Percentiles rank a stretch among this genome's conserved stretches.
phyloP scores from a whole-genome alignment of 139 green algal species.

The Tetraselmis striata region DNA sequence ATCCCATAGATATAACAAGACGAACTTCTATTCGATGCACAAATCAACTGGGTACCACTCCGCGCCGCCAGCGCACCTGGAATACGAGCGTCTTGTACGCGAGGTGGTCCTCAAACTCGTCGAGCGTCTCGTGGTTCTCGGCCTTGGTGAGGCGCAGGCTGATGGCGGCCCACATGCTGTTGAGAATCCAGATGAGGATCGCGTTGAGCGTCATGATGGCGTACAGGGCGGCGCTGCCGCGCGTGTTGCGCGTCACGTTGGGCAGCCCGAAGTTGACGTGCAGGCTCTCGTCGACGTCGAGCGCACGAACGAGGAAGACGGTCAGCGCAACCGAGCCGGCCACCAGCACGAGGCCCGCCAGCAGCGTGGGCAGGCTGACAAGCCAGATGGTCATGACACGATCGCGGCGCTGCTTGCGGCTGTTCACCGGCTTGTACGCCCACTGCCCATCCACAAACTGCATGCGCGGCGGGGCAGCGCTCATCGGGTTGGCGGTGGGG shows the following conservation, averaged over 20 bases:
- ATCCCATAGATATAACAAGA: no score
- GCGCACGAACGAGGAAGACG: neutral
- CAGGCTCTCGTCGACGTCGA: slow-evolving; percentile 13
- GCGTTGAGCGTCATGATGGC: slow-evolving; percentile 10
- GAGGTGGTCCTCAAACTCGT: slow-evolving; percentile 12
- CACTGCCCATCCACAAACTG: slow-evolving; percentile 13
- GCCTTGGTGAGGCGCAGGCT: slow-evolving; percentile 1
- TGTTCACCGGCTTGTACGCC: slow-evolving; percentile 14
- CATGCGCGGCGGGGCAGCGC: slow-evolving; percentile 1
- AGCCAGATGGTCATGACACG: slow-evolving; percentile 1
- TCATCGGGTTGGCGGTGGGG: slow-evolving; percentile 14
- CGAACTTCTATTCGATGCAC: no score
- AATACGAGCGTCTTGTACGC: slow-evolving; percentile 10
- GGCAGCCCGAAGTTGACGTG: slow-evolving; percentile 10
- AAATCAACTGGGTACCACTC: no score
- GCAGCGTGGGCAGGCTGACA: neutral
- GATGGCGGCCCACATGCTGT: slow-evolving; percentile 2
- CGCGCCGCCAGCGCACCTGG: neutral
- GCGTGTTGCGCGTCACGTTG: slow-evolving; percentile 7
- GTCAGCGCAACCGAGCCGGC: neutral
- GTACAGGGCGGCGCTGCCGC: slow-evolving; percentile 14
- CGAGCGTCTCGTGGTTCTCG: slow-evolving; percentile 20
- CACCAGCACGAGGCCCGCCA: neutral
- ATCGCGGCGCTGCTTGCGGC: neutral
- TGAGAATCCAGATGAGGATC: slow-evolving; percentile 19